Evolutionary conservation across 768 basidiomycete species (phyloP), one percentile per base, ranked within the genome.

Genomic region (Suillus subalutaceus): DNA sequence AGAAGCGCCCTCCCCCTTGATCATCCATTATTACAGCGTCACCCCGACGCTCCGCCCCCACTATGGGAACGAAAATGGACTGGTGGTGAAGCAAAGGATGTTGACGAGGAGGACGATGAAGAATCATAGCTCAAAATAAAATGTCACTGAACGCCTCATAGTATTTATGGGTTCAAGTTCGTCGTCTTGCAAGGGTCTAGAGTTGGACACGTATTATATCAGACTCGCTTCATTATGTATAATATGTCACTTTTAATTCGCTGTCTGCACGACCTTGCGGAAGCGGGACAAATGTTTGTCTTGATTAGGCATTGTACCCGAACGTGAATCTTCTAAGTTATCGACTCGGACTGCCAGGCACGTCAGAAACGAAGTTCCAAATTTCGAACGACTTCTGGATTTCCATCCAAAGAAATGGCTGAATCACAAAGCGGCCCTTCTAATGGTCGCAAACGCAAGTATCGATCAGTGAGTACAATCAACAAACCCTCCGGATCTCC

Each of bases 1-100:
- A 85, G 87, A 38, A 80, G 77, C 8, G 71, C 78, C 48, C 82
- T 94, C 2, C 85, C 88, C 1, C 83, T 80, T 6, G 82, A 84
- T 3, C 91, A 94, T 72, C 90, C 87, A 6, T 82, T 85, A 13
- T 81, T 86, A 67, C 63, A 64, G 65, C 43, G 75, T 63, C 60
- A 67, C 44, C 69, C 71, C 63, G 72, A 77, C 69, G 65, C 71
- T 61, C 63, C 67, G 0, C 71, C 72, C 52, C 86, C 87, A 37
- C 79, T 89, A 23, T 96, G 94, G 94, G 92, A 94, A 73, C 84
- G 90, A 50, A 87, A 89, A 67, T 95, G 94, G 94, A 88, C 87
- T 50, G 92, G 93, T 18, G 93, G 92, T 1, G 82, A 85, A 63
- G 83, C 83, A 59, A 82, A 79, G 63, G 77, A 80, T 41, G 84